These are phyloP conservation scores for Calonectria honghensis DNA, from an alignment of 2,329 filamentous ascomycete genomes.

Conservation along the genomic window DNA sequence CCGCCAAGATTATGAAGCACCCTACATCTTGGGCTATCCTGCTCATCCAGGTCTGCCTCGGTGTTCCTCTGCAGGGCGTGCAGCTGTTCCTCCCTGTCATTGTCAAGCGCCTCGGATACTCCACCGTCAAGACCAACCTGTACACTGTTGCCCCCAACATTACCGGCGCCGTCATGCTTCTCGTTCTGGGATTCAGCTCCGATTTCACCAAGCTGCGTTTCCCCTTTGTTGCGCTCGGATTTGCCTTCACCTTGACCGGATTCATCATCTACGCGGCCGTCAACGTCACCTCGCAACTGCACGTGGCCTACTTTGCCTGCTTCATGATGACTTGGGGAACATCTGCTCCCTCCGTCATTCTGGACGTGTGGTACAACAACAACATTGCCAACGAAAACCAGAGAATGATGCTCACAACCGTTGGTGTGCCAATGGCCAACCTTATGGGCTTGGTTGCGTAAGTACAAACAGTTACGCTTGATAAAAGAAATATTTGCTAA, in stretches of 20 bases:
- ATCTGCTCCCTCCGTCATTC: slow-evolving; percentile 82
- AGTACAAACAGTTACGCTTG: background rate
- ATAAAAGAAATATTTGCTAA: background rate
- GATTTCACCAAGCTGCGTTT: slow-evolving; percentile 81
- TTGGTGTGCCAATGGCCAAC: slow-evolving; percentile 85
- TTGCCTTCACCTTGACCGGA: slow-evolving; percentile 83
- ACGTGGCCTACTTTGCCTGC: slow-evolving; percentile 83
- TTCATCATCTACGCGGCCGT: slow-evolving; percentile 88
- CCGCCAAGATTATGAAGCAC: slow-evolving; percentile 70
- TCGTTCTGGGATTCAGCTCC: slow-evolving; percentile 82
- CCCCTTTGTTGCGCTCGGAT: slow-evolving; percentile 84
- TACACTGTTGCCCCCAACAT: slow-evolving; percentile 89
- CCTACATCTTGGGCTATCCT: slow-evolving; percentile 71
- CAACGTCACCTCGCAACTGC: slow-evolving; percentile 75
- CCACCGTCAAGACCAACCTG: slow-evolving; percentile 79
- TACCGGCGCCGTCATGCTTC: slow-evolving; percentile 81
- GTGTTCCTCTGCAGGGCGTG: slow-evolving; percentile 75
- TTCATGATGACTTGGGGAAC: slow-evolving; percentile 92
- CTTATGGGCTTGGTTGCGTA: slow-evolving; percentile 69
- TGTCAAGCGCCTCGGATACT: slow-evolving; percentile 68
- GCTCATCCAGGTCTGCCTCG: slow-evolving; percentile 75
- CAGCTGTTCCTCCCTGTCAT: slow-evolving; percentile 74
- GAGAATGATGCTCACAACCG: slow-evolving; percentile 80
- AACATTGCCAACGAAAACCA: slow-evolving; percentile 86
- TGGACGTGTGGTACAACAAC: slow-evolving; percentile 84